Percentiles rank a stretch among this genome's conserved stretches.
phyloP scores from a whole-genome alignment of 2,329 filamentous ascomycete species.

The Laburnicola sp. region DNA sequence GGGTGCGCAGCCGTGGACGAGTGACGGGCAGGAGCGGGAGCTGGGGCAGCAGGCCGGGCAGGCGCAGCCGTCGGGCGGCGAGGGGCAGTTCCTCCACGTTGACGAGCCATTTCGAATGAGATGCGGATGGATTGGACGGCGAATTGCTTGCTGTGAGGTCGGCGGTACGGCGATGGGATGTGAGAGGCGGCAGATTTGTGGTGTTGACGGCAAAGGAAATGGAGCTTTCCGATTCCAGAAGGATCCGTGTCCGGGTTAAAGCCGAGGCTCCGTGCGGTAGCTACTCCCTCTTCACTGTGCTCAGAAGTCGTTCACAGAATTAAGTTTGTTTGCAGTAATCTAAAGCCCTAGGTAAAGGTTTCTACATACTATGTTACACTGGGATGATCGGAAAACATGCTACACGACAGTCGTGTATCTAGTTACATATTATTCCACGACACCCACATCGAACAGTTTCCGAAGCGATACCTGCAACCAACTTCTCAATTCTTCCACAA shows the following conservation, averaged over 20 bases:
- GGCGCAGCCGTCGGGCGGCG: conserved; percentile 50
- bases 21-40: conserved; percentile 58
- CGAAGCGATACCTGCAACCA: too few species aligned
- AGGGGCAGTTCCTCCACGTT: conserved; percentile 52
- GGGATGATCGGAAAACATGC: not conserved
- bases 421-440: too few species aligned
- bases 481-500: too few species aligned
- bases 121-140: conserved; percentile 4
- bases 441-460: too few species aligned
- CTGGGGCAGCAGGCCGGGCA: conserved; percentile 57
- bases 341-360: too few species aligned
- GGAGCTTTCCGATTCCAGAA: conserved; percentile 33
- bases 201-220: conserved; percentile 18
- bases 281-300: not conserved
- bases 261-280: conserved; percentile 4
- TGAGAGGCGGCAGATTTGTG: conserved; percentile 4
- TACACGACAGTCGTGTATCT: not conserved
- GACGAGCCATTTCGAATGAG: conserved; percentile 51
- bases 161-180: conserved; percentile 11
- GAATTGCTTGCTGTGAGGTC: conserved; percentile 9
- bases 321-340: too few species aligned
- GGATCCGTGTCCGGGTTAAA: conserved; percentile 24
- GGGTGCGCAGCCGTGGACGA: conserved; percentile 66
- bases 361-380: too few species aligned
- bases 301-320: not conserved